phyloP scores from a whole-genome alignment of 495 filamentous ascomycete genomes.

The Aspergillus egyptiacus region DNA sequence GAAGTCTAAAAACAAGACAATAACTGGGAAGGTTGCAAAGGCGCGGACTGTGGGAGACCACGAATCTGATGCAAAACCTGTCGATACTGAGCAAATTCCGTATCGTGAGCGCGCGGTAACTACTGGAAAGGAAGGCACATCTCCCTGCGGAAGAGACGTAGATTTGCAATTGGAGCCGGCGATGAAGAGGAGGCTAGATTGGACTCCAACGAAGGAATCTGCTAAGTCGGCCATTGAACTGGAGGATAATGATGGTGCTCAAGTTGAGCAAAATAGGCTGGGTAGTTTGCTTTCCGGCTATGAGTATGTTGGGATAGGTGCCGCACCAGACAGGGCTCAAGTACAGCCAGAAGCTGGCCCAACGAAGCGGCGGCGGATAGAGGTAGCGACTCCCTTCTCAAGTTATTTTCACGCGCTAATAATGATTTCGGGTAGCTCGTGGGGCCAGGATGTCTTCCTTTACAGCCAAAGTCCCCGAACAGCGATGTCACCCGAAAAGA shows the following conservation, averaged over 20 bases:
- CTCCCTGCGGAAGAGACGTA: constrained; percentile 12
- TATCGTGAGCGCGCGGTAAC: not conserved
- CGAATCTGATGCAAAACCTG: constrained; percentile 13
- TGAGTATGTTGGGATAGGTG: constrained; percentile 24
- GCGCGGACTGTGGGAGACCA: constrained; percentile 15
- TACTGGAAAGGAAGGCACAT: constrained; percentile 1
- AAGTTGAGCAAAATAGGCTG: constrained; percentile 15
- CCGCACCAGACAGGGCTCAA: constrained; percentile 9
- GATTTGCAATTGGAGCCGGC: constrained; percentile 32
- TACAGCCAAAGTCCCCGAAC: constrained; percentile 9
- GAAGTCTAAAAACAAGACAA: constrained; percentile 28
- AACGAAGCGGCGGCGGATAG: constrained; percentile 40
- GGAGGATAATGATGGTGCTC: constrained; percentile 5
- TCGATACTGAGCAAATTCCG: not conserved
- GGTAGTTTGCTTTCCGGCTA: constrained; percentile 30
- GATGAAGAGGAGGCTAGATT: constrained; percentile 35
- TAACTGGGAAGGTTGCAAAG: constrained; percentile 35
- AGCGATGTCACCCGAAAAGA: constrained; percentile 12
- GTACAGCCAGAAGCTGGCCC: constrained; percentile 19
- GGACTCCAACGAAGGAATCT: constrained; percentile 38
- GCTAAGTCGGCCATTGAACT: constrained; percentile 5
- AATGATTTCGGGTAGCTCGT: constrained; percentile 21
- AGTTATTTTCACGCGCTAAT: constrained; percentile 1
- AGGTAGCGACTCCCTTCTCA: constrained; percentile 22
- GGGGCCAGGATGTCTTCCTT: constrained; percentile 20